These are phyloP conservation scores for Quercus dentata DNA, from an alignment of 306 rosid species.

Conservation along the genomic window DNA sequence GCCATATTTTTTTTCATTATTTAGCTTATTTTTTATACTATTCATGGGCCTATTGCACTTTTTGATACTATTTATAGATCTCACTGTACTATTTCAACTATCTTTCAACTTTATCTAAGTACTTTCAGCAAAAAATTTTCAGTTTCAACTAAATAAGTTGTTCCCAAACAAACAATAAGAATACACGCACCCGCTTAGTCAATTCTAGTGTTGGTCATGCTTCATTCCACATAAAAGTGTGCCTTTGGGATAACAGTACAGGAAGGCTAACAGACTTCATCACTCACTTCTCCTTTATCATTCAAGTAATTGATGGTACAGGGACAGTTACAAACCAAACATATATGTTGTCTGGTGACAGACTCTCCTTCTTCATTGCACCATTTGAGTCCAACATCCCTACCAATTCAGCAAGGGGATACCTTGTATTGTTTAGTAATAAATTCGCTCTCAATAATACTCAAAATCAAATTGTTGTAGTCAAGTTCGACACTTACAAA, in stretches of 20 bases:
- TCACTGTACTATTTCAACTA: no score
- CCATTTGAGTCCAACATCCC: conserved; percentile 65
- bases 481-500: conserved; percentile 58
- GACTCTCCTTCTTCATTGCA: conserved; percentile 57
- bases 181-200: no score
- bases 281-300: conserved; percentile 61
- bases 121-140: no score
- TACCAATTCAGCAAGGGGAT: conserved; percentile 43
- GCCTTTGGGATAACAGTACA: conserved; percentile 47
- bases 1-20: no score
- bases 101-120: no score
- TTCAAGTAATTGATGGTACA: conserved; percentile 18
- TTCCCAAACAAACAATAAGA: no score
- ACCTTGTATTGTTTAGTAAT: conserved; percentile 47
- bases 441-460: conserved; percentile 25
- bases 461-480: conserved; percentile 48
- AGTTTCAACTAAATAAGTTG: no score
- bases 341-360: conserved; percentile 37
- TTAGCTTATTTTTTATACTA: no score
- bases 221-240: conserved; percentile 37
- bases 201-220: no score
- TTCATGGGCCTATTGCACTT: no score
- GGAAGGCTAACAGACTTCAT: conserved; percentile 48
- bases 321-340: no score
- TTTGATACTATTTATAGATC: no score